Evolutionary conservation across 2,329 filamentous ascomycete genomes (phyloP).

Genomic region (Dendrostoma leiphaemia): DNA sequence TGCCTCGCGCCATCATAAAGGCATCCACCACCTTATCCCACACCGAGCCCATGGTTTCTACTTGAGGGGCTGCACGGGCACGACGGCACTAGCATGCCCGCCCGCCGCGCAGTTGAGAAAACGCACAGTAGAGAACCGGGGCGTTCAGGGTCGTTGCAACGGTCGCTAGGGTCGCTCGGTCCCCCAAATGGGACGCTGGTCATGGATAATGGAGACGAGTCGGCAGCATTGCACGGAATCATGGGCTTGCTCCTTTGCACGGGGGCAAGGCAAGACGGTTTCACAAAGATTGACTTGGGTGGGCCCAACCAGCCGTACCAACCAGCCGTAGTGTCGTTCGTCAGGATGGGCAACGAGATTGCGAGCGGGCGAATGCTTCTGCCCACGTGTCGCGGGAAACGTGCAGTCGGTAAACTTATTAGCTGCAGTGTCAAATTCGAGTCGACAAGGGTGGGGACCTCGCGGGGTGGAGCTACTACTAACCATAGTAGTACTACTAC

Average conservation of each 20-base stretch:
- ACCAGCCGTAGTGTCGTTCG: too few relatives aligned
- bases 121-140: background rate
- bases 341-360: conserved; percentile 12
- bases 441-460: background rate
- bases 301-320: too few relatives aligned
- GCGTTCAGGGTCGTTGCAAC: background rate
- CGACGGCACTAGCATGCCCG: background rate
- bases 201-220: background rate
- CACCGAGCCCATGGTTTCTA: background rate
- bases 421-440: background rate
- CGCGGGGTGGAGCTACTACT: background rate
- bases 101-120: background rate
- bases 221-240: background rate
- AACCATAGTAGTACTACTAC: too few relatives aligned
- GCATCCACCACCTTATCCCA: conserved; percentile 17
- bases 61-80: too few relatives aligned
- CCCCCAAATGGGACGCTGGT: background rate
- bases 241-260: background rate
- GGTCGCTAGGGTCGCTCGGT: background rate
- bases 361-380: background rate
- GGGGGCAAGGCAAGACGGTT: background rate
- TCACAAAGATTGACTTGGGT: too few relatives aligned
- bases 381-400: conserved; percentile 2
- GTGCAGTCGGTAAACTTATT: background rate
- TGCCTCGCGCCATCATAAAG: conserved; percentile 18